Base-by-base conservation (phyloP, 768 basidiomycete species). In the Amanita exitialis region DNA sequence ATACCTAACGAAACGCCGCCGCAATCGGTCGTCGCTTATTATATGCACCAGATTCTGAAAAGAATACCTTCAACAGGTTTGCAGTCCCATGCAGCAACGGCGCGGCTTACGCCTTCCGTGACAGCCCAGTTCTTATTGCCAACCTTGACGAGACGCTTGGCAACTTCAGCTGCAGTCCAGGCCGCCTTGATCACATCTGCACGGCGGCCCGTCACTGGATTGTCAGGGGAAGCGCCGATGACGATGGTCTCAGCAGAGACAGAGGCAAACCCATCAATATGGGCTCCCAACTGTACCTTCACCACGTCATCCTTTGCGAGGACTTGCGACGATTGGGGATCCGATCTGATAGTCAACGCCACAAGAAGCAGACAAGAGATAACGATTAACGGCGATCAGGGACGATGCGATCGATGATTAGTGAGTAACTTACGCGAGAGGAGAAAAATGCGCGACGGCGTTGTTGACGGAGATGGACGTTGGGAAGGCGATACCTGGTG, bases 221-320 rank as follows among this genome's bases (percentile, higher is more conserved):
- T 73, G 50, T 79, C 71, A 20, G 75, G 69, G 49, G 80, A 82
- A 34, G 90, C 85, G 36, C 92, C 90, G 28, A 97, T 79, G 53
- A 96, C 80, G 60, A 98, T 67, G 47, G 95, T 97, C 68, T 99
- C 96, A 30, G 91, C 96, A 62, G 80, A 82, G 66, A 96, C 83
- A 49, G 91, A 82, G 16, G 94, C 93, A 67, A 89, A 97, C 51
- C 96, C 96, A 65, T 98, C 95, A 67, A 99, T 92, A 63, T 99
- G 96, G 16, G 94, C 93, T 42, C 96, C 96, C 54, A 98, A 76
- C 66, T 94, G 90, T 56, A 99, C 70, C 71, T 97, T 98, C 58
- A 98, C 95, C 52, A 99, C 82, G 65, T 99, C 96, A 54, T 82
- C 82, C 56, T 91, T 86, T 23, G 78, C 80, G 57, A 94, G 76